Percentiles rank a stretch among this genome's conserved stretches.
Evolutionary conservation across 495 filamentous ascomycete genomes (phyloP).

Genomic region (Aspergillus sclerotioniger): DNA sequence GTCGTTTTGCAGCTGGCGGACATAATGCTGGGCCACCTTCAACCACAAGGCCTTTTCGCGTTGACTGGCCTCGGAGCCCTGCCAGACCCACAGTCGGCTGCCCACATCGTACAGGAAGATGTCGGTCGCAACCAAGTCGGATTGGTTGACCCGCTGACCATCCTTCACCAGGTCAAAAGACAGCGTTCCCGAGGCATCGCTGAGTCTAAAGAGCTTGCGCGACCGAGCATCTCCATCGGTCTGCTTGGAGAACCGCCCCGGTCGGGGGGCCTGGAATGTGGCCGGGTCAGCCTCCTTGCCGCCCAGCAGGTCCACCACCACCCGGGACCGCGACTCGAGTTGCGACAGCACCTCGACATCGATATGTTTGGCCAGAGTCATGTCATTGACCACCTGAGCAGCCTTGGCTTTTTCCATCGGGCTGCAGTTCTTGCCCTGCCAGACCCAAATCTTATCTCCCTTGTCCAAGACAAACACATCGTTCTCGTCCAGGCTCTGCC

Average conservation of each 20-base stretch:
- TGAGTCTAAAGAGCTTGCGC: slow-evolving; percentile 53
- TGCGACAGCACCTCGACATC: slow-evolving; percentile 62
- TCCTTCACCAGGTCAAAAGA: slow-evolving; percentile 55
- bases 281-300: slow-evolving; percentile 39
- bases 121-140: slow-evolving; percentile 54
- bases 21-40: slow-evolving; percentile 53
- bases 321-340: slow-evolving; percentile 49
- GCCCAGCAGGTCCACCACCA: slow-evolving; percentile 54
- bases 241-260: slow-evolving; percentile 37
- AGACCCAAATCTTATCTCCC: slow-evolving; percentile 61
- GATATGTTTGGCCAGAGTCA: slow-evolving; percentile 58
- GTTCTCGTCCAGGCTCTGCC: slow-evolving; percentile 57
- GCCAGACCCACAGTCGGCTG: slow-evolving; percentile 58
- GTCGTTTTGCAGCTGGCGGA: slow-evolving; percentile 45
- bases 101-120: slow-evolving; percentile 59
- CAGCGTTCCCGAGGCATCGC: slow-evolving; percentile 52
- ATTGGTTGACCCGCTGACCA: slow-evolving; percentile 32
- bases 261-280: slow-evolving; percentile 27
- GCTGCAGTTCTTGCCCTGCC: slow-evolving; percentile 61
- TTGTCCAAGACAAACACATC: slow-evolving; percentile 62
- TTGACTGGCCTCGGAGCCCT: slow-evolving; percentile 52
- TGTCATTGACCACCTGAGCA: slow-evolving; percentile 60
- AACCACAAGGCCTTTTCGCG: slow-evolving; percentile 57
- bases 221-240: slow-evolving; percentile 20
- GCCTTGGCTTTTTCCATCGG: slow-evolving; percentile 66